Percentiles rank a stretch among this genome's conserved stretches.
Conservation (phyloP, 805 yeast species). For the Torulaspora indica region DNA sequence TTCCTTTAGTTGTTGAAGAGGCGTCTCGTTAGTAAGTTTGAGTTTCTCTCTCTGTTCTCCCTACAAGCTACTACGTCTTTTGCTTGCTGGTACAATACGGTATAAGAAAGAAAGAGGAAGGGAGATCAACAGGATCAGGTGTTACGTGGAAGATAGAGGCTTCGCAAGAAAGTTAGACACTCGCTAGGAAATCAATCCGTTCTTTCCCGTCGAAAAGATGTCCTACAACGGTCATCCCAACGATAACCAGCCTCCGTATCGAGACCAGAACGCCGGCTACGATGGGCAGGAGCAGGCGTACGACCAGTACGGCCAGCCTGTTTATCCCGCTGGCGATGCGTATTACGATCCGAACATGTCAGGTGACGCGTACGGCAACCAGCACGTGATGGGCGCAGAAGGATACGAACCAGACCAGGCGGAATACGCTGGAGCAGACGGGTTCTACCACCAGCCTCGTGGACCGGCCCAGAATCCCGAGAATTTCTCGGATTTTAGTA, state of each 20-base stretch:
- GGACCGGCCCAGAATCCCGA: slow-evolving; percentile 48
- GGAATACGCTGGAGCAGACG: slow-evolving; percentile 40
- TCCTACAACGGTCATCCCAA: slow-evolving; percentile 28
- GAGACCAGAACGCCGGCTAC: slow-evolving; percentile 10
- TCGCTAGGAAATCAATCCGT: slow-evolving; percentile 6
- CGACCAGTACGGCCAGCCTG: slow-evolving; percentile 42
- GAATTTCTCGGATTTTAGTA: slow-evolving; percentile 63
- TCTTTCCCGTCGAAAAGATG: slow-evolving; percentile 13
- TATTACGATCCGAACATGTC: slow-evolving; percentile 35
- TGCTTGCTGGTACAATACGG: background rate
- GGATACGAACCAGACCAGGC: slow-evolving; percentile 42
- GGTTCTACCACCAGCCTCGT: slow-evolving; percentile 51
- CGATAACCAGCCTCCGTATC: slow-evolving; percentile 24
- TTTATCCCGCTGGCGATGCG: slow-evolving; percentile 38
- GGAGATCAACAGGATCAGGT: background rate
- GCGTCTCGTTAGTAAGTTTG: background rate
- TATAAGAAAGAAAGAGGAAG: slow-evolving; percentile 1
- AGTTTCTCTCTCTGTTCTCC: slow-evolving; percentile 1
- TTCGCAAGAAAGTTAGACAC: background rate
- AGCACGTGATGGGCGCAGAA: slow-evolving; percentile 31
- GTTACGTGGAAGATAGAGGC: background rate
- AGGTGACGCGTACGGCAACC: slow-evolving; percentile 35
- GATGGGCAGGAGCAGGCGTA: slow-evolving; percentile 30
- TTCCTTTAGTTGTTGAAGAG: background rate
- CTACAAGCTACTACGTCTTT: background rate